phyloP scores from a whole-genome alignment of 2,329 filamentous ascomycete genomes.

The Myriosclerotinia curreyana region DNA sequence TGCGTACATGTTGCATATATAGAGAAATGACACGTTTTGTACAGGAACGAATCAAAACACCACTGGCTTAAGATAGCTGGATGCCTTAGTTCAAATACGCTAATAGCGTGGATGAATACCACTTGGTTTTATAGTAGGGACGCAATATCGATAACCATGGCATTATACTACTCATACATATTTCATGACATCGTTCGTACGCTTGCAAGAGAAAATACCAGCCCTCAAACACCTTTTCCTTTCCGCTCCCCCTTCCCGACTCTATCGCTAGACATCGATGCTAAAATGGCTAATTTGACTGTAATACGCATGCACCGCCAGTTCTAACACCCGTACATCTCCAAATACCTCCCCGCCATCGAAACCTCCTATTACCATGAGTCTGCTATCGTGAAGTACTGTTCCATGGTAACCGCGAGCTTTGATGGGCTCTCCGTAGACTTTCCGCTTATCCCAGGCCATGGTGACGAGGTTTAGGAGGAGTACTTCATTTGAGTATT shows the following conservation, averaged over 20 bases:
- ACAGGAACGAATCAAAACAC: not conserved
- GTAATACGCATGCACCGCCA: constrained; percentile 69
- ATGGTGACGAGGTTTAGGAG: constrained; percentile 69
- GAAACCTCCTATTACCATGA: constrained; percentile 64
- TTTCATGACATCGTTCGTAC: constrained; percentile 19
- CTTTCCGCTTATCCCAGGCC: constrained; percentile 66
- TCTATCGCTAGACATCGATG: constrained; percentile 55
- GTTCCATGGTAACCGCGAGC: constrained; percentile 66
- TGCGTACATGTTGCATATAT: not conserved
- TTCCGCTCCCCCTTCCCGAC: constrained; percentile 1
- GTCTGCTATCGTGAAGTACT: constrained; percentile 61
- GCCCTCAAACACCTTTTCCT: constrained; percentile 21
- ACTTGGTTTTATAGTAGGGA: not conserved
- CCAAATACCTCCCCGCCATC: constrained; percentile 66
- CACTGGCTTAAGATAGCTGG: not conserved
- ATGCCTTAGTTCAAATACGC: not conserved
- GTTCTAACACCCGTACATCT: constrained; percentile 64
- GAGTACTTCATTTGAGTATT: constrained; percentile 67
- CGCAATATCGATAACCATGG: constrained; percentile 13
- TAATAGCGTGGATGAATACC: not conserved
- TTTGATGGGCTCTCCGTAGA: constrained; percentile 61
- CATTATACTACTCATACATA: constrained; percentile 20
- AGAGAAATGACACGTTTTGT: no score
- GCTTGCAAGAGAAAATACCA: constrained; percentile 2
- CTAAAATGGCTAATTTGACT: constrained; percentile 71